Base-by-base conservation (phyloP, 2,329 filamentous ascomycete genomes). In the Teratosphaeriaceae sp. region DNA sequence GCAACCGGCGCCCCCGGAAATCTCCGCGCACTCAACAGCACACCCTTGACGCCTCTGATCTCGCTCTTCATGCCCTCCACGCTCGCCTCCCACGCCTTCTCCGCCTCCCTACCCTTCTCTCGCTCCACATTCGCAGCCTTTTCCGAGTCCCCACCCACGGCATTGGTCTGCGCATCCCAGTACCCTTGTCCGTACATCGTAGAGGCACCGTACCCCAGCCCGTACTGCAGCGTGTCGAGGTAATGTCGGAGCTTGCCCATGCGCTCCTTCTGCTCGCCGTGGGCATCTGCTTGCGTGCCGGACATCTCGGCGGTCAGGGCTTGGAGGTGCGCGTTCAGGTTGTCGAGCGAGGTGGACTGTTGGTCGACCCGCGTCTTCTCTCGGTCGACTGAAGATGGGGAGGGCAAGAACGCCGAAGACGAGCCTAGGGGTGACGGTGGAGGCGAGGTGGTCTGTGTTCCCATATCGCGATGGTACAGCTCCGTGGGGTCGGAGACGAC, bases 391-490 rank as follows among this genome's bases (percentile, higher is more conserved):
- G 39, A 22, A 6, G 36, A 24, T 13, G 31, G 33, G 19, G 43
- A 9, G 60, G 59, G 20, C 22, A 50, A n/a, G 21, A 22, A 21
- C 7, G 40, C 30, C 13, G 61, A 62, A 3, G 61, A 53, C 18
- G 63, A 54, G 5, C 69, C 66, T 3, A 3, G 15, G 15, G 9
- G 6, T 3, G 71, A 72, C 2, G 71, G 61, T 0, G 67, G 67
- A 1, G 71, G 72, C 0, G 79, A 80, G 0, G 86, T 92, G n/a
- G n/a, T n/a, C 63, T 92, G 86, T 1, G 85, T 85, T 50, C 84
- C 85, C 46, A 87, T 76, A 58, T 92, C 86, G 35, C 85, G 79
- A 62, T 89, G 85, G 65, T 87, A 92, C 48, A 89, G 76, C 63
- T 90, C 85, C 1, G 82, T 80, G 1, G 86, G 85, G 51, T 82